Evolutionary conservation across 768 basidiomycete species (phyloP).

Genomic region (Dacryopinax spathularia): DNA sequence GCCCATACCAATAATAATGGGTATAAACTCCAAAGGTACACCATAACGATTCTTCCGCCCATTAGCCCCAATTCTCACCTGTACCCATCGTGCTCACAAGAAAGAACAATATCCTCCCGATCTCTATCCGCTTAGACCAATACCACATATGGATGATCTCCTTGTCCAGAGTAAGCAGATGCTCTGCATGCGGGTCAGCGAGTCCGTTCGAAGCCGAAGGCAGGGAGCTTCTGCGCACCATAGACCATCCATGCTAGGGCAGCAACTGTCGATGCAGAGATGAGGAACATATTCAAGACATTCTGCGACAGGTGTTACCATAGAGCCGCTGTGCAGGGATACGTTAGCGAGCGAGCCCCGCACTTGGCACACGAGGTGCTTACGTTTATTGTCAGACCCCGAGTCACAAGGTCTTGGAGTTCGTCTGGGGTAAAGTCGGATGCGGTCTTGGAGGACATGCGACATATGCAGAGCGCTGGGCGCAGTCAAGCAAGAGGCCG

Average conservation of each 20-base stretch:
- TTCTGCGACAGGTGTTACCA: neutral
- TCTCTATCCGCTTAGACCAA: neutral
- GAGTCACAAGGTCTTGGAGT: neutral
- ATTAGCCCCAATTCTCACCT: neutral
- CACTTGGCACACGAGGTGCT: neutral
- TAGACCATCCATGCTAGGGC: neutral
- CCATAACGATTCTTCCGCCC: neutral
- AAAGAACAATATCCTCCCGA: neutral
- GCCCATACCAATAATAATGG: neutral
- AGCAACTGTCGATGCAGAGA: neutral
- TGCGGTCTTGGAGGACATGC: neutral
- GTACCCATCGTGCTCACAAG: neutral
- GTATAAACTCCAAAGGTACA: neutral
- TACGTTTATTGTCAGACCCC: neutral
- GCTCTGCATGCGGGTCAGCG: neutral
- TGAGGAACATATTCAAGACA: neutral
- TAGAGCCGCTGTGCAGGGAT: neutral
- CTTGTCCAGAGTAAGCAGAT: neutral
- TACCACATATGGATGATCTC: neutral
- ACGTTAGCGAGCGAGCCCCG: neutral
- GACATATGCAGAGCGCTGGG: neutral
- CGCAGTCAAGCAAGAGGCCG: no score
- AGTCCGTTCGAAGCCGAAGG: neutral
- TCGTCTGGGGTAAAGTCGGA: neutral
- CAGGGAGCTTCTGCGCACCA: neutral